Evolutionary conservation across 257 asterid species (phyloP).

Genomic region (Haberlea rhodopensis): DNA sequence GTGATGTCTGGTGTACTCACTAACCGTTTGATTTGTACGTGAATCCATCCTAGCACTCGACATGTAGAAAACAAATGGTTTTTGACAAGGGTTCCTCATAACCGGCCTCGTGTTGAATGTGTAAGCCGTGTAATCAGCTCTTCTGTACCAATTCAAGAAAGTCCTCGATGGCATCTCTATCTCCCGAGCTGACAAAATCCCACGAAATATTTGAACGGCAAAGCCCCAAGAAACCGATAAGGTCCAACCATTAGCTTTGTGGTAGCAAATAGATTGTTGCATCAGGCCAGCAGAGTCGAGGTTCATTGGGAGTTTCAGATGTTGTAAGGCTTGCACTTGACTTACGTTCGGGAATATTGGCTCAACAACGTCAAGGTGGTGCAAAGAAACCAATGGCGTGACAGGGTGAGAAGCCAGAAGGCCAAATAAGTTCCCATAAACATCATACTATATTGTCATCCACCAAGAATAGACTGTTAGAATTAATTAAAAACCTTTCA

Average conservation of each 20-base stretch:
- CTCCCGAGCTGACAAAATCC: conserved; percentile 63
- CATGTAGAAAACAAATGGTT: conserved; percentile 54
- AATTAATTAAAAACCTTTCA: not conserved
- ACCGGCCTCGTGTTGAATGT: conserved; percentile 74
- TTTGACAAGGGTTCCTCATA: conserved; percentile 60
- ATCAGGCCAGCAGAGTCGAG: conserved; percentile 58
- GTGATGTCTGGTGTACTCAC: conserved; percentile 38
- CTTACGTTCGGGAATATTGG: conserved; percentile 58
- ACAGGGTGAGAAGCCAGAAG: conserved; percentile 65
- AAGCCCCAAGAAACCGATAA: conserved; percentile 65
- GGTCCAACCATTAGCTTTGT: conserved; percentile 48
- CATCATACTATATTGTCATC: conserved; percentile 51
- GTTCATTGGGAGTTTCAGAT: conserved; percentile 38
- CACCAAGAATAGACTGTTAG: conserved; percentile 23
- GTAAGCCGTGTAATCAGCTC: conserved; percentile 65
- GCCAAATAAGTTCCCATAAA: conserved; percentile 64
- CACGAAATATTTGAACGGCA: conserved; percentile 57
- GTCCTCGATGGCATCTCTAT: conserved; percentile 72
- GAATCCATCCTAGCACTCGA: conserved; percentile 33
- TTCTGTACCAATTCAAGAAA: conserved; percentile 63
- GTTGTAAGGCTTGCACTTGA: conserved; percentile 36
- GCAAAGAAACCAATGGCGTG: conserved; percentile 53
- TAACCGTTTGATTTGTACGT: conserved; percentile 34
- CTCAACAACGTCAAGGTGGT: conserved; percentile 67
- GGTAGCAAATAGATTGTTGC: conserved; percentile 76